Evolutionary conservation across 164 flowering plant genomes (phyloP).

Genomic region (Buxus sempervirens): DNA sequence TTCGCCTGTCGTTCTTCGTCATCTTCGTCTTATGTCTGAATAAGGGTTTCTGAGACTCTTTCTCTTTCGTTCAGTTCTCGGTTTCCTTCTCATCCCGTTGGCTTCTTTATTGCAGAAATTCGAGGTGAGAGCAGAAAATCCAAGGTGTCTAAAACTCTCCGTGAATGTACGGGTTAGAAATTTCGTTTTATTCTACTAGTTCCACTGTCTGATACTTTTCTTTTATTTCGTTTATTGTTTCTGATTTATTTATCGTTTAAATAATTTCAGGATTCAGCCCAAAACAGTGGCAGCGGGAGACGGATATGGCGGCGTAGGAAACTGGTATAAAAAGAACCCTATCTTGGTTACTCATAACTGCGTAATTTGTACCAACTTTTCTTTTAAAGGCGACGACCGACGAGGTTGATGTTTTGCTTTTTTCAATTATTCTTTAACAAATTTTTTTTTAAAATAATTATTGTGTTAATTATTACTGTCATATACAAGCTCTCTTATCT

Average conservation of each 20-base stretch:
- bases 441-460: too few species aligned
- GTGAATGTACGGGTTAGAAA: slow-evolving; percentile 27
- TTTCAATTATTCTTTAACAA: too few species aligned
- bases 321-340: slow-evolving; percentile 35
- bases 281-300: slow-evolving; percentile 26
- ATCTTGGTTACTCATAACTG: not conserved
- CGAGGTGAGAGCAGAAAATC: slow-evolving; percentile 16
- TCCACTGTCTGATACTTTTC: not conserved
- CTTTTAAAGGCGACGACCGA: not conserved
- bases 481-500: too few species aligned
- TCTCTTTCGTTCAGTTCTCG: not conserved
- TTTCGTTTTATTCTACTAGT: slow-evolving; percentile 1
- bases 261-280: slow-evolving; percentile 24
- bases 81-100: not conserved
- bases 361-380: not conserved
- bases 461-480: too few species aligned
- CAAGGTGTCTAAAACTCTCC: slow-evolving; percentile 18
- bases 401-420: too few species aligned
- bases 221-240: not conserved
- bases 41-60: not conserved
- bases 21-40: not conserved
- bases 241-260: slow-evolving; percentile 1
- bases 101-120: slow-evolving; percentile 15
- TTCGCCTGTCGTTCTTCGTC: too few species aligned
- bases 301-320: slow-evolving; percentile 69